Evolutionary conservation across 1,139 yeast genomes (phyloP).

Genomic region (Diutina scorzettiae): DNA sequence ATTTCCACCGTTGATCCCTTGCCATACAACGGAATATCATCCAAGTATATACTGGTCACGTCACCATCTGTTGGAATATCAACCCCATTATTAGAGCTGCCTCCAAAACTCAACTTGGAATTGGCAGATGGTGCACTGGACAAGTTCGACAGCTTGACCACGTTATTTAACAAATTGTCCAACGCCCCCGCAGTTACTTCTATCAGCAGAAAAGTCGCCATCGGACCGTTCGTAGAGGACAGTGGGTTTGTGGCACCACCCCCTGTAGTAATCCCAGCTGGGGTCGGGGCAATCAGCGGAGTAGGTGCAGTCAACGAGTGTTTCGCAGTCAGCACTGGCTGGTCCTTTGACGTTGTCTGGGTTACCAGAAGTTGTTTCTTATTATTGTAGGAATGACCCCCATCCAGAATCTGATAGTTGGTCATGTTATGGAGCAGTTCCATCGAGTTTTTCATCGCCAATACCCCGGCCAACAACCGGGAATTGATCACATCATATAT

Average conservation of each 20-base stretch:
- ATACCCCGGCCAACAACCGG: constrained; percentile 25
- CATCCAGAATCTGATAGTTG: constrained; percentile 24
- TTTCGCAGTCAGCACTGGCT: not conserved
- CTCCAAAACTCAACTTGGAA: not conserved
- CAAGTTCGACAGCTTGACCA: constrained; percentile 10
- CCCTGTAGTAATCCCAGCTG: not conserved
- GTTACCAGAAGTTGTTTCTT: not conserved
- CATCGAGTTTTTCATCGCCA: constrained; percentile 25
- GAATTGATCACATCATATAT: constrained; percentile 29
- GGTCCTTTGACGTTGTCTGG: not conserved
- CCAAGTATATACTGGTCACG: constrained; percentile 20
- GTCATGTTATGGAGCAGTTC: constrained; percentile 25
- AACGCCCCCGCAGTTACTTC: constrained; percentile 22
- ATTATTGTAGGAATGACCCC: constrained; percentile 20
- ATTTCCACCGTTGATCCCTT: constrained; percentile 29
- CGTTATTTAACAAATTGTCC: constrained; percentile 20
- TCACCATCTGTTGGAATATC: constrained; percentile 10
- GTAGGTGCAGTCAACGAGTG: not conserved
- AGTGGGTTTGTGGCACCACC: not conserved
- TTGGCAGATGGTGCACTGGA: not conserved
- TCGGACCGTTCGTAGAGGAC: not conserved
- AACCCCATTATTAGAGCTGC: not conserved
- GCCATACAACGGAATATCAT: constrained; percentile 29
- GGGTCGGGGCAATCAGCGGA: not conserved
- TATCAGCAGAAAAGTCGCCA: constrained; percentile 6